A percentile compares a stretch with the other conserved stretches of the same genome.
Evolutionary conservation across 129 eudicot species (phyloP).

Genomic region (Helichrysum umbraculigerum): DNA sequence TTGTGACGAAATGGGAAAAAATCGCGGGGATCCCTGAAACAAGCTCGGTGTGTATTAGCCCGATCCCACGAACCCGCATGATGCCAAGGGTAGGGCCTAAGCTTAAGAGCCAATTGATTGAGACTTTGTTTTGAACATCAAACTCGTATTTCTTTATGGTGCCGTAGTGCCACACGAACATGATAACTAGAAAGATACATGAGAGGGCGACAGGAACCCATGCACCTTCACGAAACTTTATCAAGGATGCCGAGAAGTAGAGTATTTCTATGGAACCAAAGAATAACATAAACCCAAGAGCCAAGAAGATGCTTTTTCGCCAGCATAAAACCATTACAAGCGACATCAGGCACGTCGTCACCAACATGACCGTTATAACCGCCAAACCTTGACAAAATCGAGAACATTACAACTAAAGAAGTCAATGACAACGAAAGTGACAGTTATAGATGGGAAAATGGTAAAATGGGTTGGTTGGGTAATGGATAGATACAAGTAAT

Average conservation of each 20-base stretch:
- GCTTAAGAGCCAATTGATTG: slow-evolving; percentile 73
- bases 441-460: background rate
- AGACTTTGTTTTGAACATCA: slow-evolving; percentile 79
- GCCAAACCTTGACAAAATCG: slow-evolving; percentile 63
- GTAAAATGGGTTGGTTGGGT: background rate
- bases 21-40: slow-evolving; percentile 85
- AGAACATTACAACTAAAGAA: background rate
- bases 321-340: slow-evolving; percentile 82
- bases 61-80: slow-evolving; percentile 78
- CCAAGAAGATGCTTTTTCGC: slow-evolving; percentile 55
- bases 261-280: slow-evolving; percentile 77
- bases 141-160: slow-evolving; percentile 70
- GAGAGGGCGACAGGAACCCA: slow-evolving; percentile 89
- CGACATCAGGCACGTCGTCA: slow-evolving; percentile 87
- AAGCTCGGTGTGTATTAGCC: slow-evolving; percentile 78
- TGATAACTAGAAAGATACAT: slow-evolving; percentile 52
- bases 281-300: slow-evolving; percentile 61
- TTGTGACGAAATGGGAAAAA: slow-evolving; percentile 82
- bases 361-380: slow-evolving; percentile 86
- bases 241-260: slow-evolving; percentile 84
- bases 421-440: background rate
- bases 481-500: background rate
- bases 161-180: slow-evolving; percentile 81
- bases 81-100: slow-evolving; percentile 72
- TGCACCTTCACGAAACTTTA: slow-evolving; percentile 87